These are phyloP conservation scores for Aleurites moluccanus DNA, from an alignment of 441 rosid species.

Conservation along the genomic window DNA sequence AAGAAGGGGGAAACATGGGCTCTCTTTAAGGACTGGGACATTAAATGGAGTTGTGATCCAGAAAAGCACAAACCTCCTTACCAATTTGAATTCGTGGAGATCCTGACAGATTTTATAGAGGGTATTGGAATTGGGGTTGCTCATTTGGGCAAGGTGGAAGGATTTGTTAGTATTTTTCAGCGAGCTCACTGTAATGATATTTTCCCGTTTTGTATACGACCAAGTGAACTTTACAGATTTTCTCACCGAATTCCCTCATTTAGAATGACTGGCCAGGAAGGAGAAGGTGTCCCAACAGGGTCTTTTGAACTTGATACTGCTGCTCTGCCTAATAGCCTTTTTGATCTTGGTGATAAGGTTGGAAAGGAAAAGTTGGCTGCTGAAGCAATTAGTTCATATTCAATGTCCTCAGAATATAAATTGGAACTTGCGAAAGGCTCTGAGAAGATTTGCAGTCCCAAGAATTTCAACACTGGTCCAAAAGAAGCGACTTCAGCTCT, in stretches of 20 bases:
- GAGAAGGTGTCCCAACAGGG: slow-evolving; percentile 57
- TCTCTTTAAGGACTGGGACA: slow-evolving; percentile 61
- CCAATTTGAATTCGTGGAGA: slow-evolving; percentile 74
- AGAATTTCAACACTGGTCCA: slow-evolving; percentile 30
- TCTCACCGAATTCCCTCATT: slow-evolving; percentile 62
- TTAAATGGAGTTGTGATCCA: slow-evolving; percentile 45
- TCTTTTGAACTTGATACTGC: slow-evolving; percentile 73
- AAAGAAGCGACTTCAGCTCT: slow-evolving; percentile 17
- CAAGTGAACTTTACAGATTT: slow-evolving; percentile 50
- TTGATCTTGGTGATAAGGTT: slow-evolving; percentile 25
- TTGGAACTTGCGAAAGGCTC: slow-evolving; percentile 21
- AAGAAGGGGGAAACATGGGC: slow-evolving; percentile 84
- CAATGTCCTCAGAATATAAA: slow-evolving; percentile 26
- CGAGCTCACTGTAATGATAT: slow-evolving; percentile 29
- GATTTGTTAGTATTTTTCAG: slow-evolving; percentile 60
- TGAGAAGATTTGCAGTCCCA: slow-evolving; percentile 27
- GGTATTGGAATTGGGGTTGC: slow-evolving; percentile 51
- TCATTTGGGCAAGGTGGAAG: slow-evolving; percentile 64
- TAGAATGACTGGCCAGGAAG: slow-evolving; percentile 58
- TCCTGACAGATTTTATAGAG: slow-evolving; percentile 47
- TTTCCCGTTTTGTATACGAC: slow-evolving; percentile 29
- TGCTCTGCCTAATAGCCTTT: slow-evolving; percentile 44
- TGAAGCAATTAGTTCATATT: slow-evolving; percentile 18
- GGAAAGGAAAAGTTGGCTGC: slow-evolving; percentile 22
- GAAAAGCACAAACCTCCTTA: slow-evolving; percentile 41